These are phyloP conservation scores for Saturnispora galanensis DNA, from an alignment of 805 yeast genomes.

Conservation along the genomic window DNA sequence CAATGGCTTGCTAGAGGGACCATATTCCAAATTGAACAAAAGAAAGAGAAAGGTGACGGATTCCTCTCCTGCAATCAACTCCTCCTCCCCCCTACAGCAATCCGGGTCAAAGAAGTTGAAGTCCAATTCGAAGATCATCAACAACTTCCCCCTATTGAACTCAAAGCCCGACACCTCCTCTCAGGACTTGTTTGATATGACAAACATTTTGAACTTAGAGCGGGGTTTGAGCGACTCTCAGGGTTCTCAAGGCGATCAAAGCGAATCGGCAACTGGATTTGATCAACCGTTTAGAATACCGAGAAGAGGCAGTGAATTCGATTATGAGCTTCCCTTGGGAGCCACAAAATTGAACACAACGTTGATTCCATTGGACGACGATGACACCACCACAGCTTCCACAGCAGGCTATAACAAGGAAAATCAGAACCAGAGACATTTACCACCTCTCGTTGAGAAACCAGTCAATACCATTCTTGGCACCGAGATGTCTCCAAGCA, in stretches of 20 bases:
- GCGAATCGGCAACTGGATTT: neutral
- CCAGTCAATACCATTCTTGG: slow-evolving; percentile 15
- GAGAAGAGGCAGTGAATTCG: slow-evolving; percentile 1
- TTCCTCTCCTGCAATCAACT: neutral
- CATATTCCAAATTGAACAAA: slow-evolving; percentile 14
- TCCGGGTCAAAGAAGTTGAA: slow-evolving; percentile 2
- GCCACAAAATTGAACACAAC: slow-evolving; percentile 50
- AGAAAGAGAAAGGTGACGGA: slow-evolving; percentile 3
- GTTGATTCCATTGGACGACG: slow-evolving; percentile 41
- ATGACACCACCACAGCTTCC: slow-evolving; percentile 21
- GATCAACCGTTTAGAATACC: slow-evolving; percentile 2
- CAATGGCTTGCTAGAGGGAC: slow-evolving; percentile 26
- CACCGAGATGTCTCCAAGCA: slow-evolving; percentile 26
- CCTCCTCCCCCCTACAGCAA: slow-evolving; percentile 9
- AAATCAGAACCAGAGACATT: neutral
- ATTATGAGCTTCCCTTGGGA: slow-evolving; percentile 29
- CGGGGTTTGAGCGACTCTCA: neutral
- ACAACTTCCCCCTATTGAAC: slow-evolving; percentile 7
- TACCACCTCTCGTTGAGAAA: neutral
- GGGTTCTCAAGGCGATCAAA: too few relatives aligned
- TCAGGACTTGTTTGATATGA: slow-evolving; percentile 5
- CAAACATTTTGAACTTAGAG: slow-evolving; percentile 6
- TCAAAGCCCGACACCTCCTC: neutral
- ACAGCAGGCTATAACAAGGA: slow-evolving; percentile 2
- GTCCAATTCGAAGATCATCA: neutral